These are phyloP conservation scores for Keithomyces neogunnii DNA, from an alignment of 2,329 filamentous ascomycete species.

Conservation along the genomic window DNA sequence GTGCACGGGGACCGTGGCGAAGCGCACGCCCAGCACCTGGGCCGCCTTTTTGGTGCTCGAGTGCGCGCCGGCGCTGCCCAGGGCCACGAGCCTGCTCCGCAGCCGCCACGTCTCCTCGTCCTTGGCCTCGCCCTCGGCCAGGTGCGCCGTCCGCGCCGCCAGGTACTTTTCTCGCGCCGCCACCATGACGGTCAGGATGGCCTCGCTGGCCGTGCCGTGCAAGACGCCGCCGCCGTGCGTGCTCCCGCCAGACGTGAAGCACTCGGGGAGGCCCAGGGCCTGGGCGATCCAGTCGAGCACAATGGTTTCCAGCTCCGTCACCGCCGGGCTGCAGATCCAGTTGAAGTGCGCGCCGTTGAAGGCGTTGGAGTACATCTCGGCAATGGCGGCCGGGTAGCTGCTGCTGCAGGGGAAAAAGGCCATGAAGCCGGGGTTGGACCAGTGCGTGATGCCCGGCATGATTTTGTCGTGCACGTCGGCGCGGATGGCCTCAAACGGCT, in stretches of 20 bases:
- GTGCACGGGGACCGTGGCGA: conserved; percentile 56
- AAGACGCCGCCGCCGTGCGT: conserved; percentile 81
- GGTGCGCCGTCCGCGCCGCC: conserved; percentile 44
- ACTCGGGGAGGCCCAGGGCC: conserved; percentile 62
- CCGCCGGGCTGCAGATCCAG: conserved; percentile 88
- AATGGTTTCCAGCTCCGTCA: conserved; percentile 89
- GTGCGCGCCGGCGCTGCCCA: conserved; percentile 74
- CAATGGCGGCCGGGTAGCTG: conserved; percentile 78
- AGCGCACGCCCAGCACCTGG: conserved; percentile 77
- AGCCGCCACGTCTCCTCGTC: conserved; percentile 58
- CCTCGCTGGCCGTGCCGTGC: conserved; percentile 83
- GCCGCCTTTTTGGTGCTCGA: conserved; percentile 83
- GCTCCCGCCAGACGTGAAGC: conserved; percentile 65
- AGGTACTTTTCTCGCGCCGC: conserved; percentile 78
- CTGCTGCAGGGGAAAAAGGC: conserved; percentile 85
- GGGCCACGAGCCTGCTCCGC: conserved; percentile 55
- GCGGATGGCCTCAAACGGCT: conserved; percentile 71
- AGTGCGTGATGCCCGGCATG: conserved; percentile 87
- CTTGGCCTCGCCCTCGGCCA: conserved; percentile 51
- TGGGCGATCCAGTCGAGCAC: conserved; percentile 87
- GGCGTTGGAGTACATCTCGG: conserved; percentile 83
- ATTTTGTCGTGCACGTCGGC: conserved; percentile 79
- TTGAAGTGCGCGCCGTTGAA: conserved; percentile 93
- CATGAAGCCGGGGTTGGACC: conserved; percentile 92
- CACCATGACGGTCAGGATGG: conserved; percentile 77